Conservation (phyloP, 148 eudicot genomes). For the Pouteria glomerata region DNA sequence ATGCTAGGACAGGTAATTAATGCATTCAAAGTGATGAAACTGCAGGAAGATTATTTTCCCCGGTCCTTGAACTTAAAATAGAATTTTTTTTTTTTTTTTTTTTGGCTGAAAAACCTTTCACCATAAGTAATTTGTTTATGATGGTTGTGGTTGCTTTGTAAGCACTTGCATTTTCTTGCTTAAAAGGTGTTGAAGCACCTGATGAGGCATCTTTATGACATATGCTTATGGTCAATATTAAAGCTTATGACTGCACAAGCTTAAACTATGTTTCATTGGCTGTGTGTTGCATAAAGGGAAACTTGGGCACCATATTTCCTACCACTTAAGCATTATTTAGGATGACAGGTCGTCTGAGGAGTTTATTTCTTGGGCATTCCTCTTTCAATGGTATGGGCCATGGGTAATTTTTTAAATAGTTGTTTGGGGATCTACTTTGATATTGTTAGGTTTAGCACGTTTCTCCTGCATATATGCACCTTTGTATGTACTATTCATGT, state of each 20-base stretch:
- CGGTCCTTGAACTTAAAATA: not conserved
- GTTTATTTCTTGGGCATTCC: not conserved
- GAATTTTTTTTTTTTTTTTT: not conserved
- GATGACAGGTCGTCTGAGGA: not conserved
- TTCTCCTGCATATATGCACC: not conserved
- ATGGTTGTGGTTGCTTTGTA: not conserved
- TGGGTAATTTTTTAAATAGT: not conserved
- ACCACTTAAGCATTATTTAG: not conserved
- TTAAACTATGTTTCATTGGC: not conserved
- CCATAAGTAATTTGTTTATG: not conserved
- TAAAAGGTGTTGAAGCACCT: not conserved
- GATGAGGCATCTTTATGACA: not conserved
- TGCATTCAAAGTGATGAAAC: not conserved
- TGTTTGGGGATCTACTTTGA: not conserved
- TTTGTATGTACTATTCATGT: not conserved
- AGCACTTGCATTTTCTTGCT: not conserved
- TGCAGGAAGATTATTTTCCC: not conserved
- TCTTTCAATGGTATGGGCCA: not conserved
- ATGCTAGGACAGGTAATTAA: slow-evolving; percentile 94
- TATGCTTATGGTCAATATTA: not conserved
- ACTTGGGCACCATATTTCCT: not conserved
- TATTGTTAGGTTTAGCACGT: not conserved
- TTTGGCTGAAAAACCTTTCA: not conserved
- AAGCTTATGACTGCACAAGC: not conserved
- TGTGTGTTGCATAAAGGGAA: not conserved